Conservation (phyloP, 2,329 filamentous ascomycete species). For the Aspergillus proliferans region DNA sequence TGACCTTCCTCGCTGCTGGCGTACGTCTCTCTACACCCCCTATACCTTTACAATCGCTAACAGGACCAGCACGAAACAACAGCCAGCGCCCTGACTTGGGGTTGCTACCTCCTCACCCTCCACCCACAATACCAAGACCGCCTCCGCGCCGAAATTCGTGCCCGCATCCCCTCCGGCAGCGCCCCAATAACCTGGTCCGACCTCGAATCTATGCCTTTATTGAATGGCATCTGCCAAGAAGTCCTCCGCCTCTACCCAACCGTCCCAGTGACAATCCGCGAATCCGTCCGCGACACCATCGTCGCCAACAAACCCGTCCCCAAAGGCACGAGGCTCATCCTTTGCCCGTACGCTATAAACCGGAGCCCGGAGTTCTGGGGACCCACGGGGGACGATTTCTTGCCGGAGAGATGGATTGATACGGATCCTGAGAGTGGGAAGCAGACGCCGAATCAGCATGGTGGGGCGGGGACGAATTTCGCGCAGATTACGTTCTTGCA, state of each 20-base stretch:
- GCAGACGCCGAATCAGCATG: constrained; percentile 48
- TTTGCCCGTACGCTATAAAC: constrained; percentile 67
- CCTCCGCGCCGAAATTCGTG: constrained; percentile 47
- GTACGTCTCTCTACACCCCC: constrained; percentile 12
- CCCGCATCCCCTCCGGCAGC: constrained; percentile 37
- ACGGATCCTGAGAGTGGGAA: constrained; percentile 48
- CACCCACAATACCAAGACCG: constrained; percentile 44
- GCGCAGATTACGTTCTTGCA: constrained; percentile 36
- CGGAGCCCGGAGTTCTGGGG: constrained; percentile 67
- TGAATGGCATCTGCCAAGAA: constrained; percentile 72
- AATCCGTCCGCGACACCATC: constrained; percentile 39
- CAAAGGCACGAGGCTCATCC: constrained; percentile 62
- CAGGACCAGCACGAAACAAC: constrained; percentile 49
- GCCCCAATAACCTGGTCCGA: constrained; percentile 22
- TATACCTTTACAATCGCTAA: constrained; percentile 1
- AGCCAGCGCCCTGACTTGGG: constrained; percentile 49
- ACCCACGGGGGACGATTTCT: constrained; percentile 62
- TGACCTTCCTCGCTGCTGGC: constrained; percentile 38
- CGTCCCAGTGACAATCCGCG: constrained; percentile 35
- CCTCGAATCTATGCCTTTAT: constrained; percentile 67
- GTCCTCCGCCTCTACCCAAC: constrained; percentile 49
- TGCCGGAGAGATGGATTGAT: constrained; percentile 69
- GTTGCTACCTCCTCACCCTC: constrained; percentile 47
- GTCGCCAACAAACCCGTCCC: constrained; percentile 62
- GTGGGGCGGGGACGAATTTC: constrained; percentile 33